Percentiles rank a stretch among this genome's conserved stretches.
These are phyloP conservation scores for Aspergillus sp. DNA, from an alignment of 2,329 filamentous ascomycete species.

Conservation along the genomic window DNA sequence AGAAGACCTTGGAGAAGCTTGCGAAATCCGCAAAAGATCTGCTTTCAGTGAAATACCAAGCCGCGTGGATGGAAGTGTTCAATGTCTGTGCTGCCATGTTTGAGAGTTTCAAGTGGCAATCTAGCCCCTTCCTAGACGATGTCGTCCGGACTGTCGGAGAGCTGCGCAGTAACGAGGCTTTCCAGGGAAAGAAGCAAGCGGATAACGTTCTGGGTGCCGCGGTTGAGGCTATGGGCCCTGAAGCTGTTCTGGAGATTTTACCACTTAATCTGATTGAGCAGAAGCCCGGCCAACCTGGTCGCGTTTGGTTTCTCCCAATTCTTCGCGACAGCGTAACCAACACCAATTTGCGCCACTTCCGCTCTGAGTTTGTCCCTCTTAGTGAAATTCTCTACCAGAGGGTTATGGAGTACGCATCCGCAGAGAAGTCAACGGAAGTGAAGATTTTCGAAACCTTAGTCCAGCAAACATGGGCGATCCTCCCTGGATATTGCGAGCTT, in stretches of 20 bases:
- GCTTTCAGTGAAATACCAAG: conserved; percentile 86
- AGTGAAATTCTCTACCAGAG: conserved; percentile 88
- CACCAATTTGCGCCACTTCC: conserved; percentile 83
- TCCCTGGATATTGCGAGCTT: conserved; percentile 93
- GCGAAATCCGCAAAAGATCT: conserved; percentile 69
- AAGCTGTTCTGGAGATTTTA: conserved; percentile 75
- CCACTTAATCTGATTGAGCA: conserved; percentile 83
- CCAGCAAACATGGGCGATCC: conserved; percentile 88
- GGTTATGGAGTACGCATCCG: conserved; percentile 76
- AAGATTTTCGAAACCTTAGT: conserved; percentile 98
- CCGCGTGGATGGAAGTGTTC: conserved; percentile 93
- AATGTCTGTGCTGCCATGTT: conserved; percentile 84
- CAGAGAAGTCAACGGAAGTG: conserved; percentile 89
- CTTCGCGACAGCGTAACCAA: conserved; percentile 88
- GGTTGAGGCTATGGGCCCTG: conserved; percentile 85
- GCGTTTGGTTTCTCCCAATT: conserved; percentile 92
- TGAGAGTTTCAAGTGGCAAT: conserved; percentile 79
- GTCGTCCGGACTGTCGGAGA: conserved; percentile 81
- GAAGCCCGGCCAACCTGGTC: conserved; percentile 72
- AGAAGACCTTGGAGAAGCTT: conserved; percentile 82
- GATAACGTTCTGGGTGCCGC: conserved; percentile 87
- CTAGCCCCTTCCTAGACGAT: conserved; percentile 73
- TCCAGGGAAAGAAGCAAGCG: conserved; percentile 90
- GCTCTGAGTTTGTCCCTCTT: conserved; percentile 78
- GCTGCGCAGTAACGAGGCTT: conserved; percentile 81